Evolutionary conservation across 495 filamentous ascomycete species (phyloP), one percentile per base, ranked within the genome.

Genomic region (Aspergillus ellipticus): DNA sequence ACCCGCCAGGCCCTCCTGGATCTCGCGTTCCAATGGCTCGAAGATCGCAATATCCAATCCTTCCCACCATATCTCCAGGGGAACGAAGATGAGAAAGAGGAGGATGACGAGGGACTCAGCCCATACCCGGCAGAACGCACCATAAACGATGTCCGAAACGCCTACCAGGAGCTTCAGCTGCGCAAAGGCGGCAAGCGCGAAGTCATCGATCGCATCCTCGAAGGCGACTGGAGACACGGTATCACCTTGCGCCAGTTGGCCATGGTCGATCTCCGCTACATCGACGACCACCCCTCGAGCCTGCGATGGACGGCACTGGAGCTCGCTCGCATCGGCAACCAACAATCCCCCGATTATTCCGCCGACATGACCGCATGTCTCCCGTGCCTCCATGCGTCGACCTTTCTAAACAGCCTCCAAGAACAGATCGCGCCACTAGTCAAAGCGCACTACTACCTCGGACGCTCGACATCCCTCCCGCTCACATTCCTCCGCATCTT

Each of bases 201-300:
- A 64, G 80, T 93, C 4, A 73, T 89, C 6, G 88, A 90, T 61
- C 79, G 89, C 26, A 86, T 96, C 37, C 60, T 88, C 0, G 86
- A 92, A 54, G 88, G 88, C 42, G 90, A 96, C 66, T 96, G 90
- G 89, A 78, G 89, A 19, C 79, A 84, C 49, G 90, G 90, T 1
- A 73, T 95, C 19, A 85, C 81, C 1, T 70, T 96, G 15, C 89
- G 87, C 57, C 88, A 92, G 64, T 74, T 93, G 4, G 89, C 88
- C 46, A 92, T 90, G 79, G 85, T 85, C 15, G 90, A 95, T 60
- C 70, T 90, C 13, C 86, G 88, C 56, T 76, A 89, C 64, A 75
- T 93, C n/a, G 82, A 91, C 60, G 87, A 91, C 62, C 87, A 90
- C 60, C 86, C 88, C 0, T 75, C 80, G 2, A 79, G 80, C 1